Base-by-base conservation (phyloP, 169 alveolate species). In the Plasmodium cynomolgi region DNA sequence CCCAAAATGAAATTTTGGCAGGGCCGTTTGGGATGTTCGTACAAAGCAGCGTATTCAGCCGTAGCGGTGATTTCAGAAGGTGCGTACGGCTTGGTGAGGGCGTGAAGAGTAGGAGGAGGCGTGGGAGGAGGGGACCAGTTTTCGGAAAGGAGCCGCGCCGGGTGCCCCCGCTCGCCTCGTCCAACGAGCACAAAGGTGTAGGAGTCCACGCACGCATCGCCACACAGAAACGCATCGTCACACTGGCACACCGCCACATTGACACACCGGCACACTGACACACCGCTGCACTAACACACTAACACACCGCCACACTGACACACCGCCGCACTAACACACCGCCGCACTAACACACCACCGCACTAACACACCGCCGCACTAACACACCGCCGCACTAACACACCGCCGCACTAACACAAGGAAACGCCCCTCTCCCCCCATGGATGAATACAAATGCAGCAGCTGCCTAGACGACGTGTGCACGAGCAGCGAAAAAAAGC, bases 371-470 rank as follows among this genome's bases (percentile, higher is more conserved):
- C n/a, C n/a, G n/a, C n/a, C n/a, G n/a, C n/a, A n/a, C n/a, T n/a
- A n/a, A n/a, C n/a, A n/a, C n/a, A n/a, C n/a, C n/a, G n/a, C n/a
- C n/a, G n/a, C n/a, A n/a, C n/a, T n/a, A n/a, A n/a, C n/a, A n/a
- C n/a, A n/a, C n/a, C n/a, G n/a, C n/a, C n/a, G n/a, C n/a, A n/a
- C n/a, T n/a, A n/a, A 44, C 11, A 44, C 11, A 44, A 5, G 15
- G 34, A 68, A 68, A 68, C 77, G 37, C n/a, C 29, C 72, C 26
- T 3, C 3, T 0, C 26, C 7, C 75, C 75, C 56, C 20, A 88
- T 88, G 94, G 94, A 88, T 62, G 94, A 88, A 37, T 88, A 88
- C 83, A 88, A 88, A 80, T 88, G 94, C 41, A 80, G 80, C 34
- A n/a, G 72, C 23, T 88, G 94, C 41, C 82, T 68, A 29, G 94